Evolutionary conservation across 1,139 yeast genomes (phyloP).

Genomic region (Candida albicans): DNA sequence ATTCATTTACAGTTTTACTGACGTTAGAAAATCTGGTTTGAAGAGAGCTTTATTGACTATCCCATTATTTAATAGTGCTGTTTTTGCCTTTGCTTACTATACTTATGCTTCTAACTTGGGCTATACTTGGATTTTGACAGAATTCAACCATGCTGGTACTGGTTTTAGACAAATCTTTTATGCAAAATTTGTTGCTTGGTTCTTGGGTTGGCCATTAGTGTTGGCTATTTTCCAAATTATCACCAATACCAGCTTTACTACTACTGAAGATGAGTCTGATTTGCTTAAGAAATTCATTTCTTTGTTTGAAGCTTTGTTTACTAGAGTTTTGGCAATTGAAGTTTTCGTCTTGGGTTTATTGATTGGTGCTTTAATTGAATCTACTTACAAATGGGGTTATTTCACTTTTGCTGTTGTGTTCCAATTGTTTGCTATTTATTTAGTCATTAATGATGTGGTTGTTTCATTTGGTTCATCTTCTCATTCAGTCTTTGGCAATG

Average conservation of each 20-base stretch:
- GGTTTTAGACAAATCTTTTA: slow-evolving; percentile 64
- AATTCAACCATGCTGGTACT: slow-evolving; percentile 52
- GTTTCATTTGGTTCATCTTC: slow-evolving; percentile 14
- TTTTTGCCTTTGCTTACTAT: slow-evolving; percentile 55
- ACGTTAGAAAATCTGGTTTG: slow-evolving; percentile 27
- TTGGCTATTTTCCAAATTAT: slow-evolving; percentile 48
- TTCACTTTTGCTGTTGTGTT: slow-evolving; percentile 43
- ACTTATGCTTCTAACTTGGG: slow-evolving; percentile 71
- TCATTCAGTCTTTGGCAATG: slow-evolving; percentile 21
- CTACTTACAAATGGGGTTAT: slow-evolving; percentile 70
- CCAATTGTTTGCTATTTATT: slow-evolving; percentile 36
- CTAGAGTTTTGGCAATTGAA: slow-evolving; percentile 45
- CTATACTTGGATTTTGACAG: slow-evolving; percentile 53
- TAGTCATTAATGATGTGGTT: slow-evolving; percentile 21
- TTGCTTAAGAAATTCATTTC: slow-evolving; percentile 25
- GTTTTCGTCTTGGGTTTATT: slow-evolving; percentile 53
- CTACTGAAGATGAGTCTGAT: slow-evolving; percentile 17
- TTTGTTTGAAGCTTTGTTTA: slow-evolving; percentile 26
- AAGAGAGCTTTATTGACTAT: slow-evolving; percentile 46
- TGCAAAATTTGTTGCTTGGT: slow-evolving; percentile 67
- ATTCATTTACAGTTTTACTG: slow-evolving; percentile 33
- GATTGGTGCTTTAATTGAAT: slow-evolving; percentile 53
- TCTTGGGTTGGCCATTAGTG: slow-evolving; percentile 59
- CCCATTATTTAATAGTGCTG: slow-evolving; percentile 45
- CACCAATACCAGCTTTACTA: slow-evolving; percentile 32